phyloP scores from a whole-genome alignment of 768 basidiomycete genomes.

The Dentipellis fragilis region DNA sequence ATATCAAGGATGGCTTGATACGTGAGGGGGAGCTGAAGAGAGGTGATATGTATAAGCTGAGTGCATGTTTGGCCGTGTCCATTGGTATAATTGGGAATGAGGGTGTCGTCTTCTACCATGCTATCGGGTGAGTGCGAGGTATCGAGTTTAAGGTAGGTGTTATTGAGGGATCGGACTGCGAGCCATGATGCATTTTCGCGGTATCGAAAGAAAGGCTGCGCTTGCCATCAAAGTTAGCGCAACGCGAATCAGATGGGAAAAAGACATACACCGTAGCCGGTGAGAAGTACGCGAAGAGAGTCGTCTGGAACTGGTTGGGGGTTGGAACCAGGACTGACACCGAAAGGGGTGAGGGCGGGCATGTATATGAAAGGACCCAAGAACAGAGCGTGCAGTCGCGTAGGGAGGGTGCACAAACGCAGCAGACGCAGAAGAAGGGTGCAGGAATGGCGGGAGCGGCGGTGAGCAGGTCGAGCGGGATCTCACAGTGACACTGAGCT shows the following conservation, averaged over 20 bases:
- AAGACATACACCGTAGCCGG: constrained; percentile 42
- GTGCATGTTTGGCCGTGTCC: constrained; percentile 4
- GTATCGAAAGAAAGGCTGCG: constrained; percentile 17
- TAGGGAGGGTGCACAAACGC: not conserved
- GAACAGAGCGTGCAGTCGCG: not conserved
- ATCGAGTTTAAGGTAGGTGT: constrained; percentile 29
- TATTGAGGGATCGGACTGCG: constrained; percentile 55
- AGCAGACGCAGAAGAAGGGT: not conserved
- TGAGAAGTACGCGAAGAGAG: constrained; percentile 32
- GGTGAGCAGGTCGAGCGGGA: not conserved
- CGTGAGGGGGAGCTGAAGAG: constrained; percentile 46
- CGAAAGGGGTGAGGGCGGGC: not conserved
- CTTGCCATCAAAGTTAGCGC: constrained; percentile 11
- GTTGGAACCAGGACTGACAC: constrained; percentile 1
- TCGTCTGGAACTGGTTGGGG: constrained; percentile 12
- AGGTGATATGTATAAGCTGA: constrained; percentile 48
- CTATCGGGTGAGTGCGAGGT: constrained; percentile 12
- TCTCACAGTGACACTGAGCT: too few relatives aligned
- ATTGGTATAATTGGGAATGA: constrained; percentile 9
- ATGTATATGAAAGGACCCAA: not conserved
- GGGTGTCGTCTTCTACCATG: constrained; percentile 14
- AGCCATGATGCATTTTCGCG: constrained; percentile 60
- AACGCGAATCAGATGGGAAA: not conserved
- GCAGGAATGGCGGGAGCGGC: not conserved
- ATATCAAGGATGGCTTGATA: constrained; percentile 47